These are phyloP conservation scores for Penicillium brevicompactum DNA, from an alignment of 2,329 filamentous ascomycete species.

Conservation along the genomic window DNA sequence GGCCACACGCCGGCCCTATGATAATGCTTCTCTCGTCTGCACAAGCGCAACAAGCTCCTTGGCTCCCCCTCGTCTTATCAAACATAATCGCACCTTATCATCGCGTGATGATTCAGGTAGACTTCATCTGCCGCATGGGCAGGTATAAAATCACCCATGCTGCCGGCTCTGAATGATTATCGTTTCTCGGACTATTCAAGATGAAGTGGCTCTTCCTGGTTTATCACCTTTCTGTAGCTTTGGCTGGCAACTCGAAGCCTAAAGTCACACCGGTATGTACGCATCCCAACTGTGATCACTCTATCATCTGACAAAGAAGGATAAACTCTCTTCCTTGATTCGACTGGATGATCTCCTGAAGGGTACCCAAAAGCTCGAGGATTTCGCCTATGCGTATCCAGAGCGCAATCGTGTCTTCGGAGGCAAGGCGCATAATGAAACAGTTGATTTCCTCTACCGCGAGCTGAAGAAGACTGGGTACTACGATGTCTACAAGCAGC, in stretches of 20 bases:
- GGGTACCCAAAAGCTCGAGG: slow-evolving; percentile 59
- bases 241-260: slow-evolving; percentile 15
- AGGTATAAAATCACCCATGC: slow-evolving; percentile 3
- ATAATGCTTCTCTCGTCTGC: slow-evolving; percentile 4
- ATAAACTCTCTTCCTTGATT: slow-evolving; percentile 44
- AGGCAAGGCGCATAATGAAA: slow-evolving; percentile 61
- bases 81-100: slow-evolving; percentile 2
- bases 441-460: slow-evolving; percentile 63
- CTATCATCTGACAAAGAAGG: slow-evolving; percentile 11
- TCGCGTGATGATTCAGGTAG: slow-evolving; percentile 12
- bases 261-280: slow-evolving; percentile 17
- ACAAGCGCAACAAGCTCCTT: slow-evolving; percentile 14
- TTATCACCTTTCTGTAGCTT: slow-evolving; percentile 8
- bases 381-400: slow-evolving; percentile 32
- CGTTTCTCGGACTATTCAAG: background rate
- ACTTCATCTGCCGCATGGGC: background rate
- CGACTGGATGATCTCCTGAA: slow-evolving; percentile 57
- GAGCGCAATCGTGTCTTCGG: slow-evolving; percentile 35
- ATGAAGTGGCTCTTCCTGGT: slow-evolving; percentile 17
- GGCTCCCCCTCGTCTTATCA: slow-evolving; percentile 7
- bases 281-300: background rate
- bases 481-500: slow-evolving; percentile 52
- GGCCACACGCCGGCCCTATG: slow-evolving; percentile 10
- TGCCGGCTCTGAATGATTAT: background rate
- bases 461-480: slow-evolving; percentile 50